Evolutionary conservation across 805 yeast genomes (phyloP).

Genomic region (Candida methanosorbosa): DNA sequence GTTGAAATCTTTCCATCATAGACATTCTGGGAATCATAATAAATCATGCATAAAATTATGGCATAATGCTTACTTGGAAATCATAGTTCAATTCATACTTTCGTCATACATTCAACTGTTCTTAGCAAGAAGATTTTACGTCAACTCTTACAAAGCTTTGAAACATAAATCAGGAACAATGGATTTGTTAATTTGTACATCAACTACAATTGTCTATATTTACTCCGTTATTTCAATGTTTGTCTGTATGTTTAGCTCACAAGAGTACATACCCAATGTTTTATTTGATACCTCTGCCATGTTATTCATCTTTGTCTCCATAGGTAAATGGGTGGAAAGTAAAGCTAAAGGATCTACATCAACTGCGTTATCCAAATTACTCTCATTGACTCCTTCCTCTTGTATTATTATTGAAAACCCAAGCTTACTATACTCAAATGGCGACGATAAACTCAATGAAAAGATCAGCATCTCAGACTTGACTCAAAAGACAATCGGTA

Average conservation of each 20-base stretch:
- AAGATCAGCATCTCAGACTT: constrained; percentile 13
- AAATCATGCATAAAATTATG: constrained; percentile 11
- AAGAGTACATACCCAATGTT: constrained; percentile 48
- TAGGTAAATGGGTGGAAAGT: constrained; percentile 89
- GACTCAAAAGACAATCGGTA: constrained; percentile 43
- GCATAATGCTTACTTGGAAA: constrained; percentile 58
- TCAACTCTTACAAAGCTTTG: constrained; percentile 56
- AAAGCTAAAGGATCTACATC: constrained; percentile 93
- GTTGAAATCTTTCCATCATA: constrained; percentile 10
- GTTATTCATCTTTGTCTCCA: constrained; percentile 73
- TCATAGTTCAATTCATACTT: constrained; percentile 49
- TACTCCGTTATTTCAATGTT: constrained; percentile 64
- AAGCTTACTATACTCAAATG: too few species aligned
- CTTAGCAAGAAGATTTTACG: constrained; percentile 61
- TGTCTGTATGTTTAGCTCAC: constrained; percentile 34
- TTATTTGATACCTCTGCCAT: constrained; percentile 83
- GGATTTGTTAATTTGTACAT: constrained; percentile 84
- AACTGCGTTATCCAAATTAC: constrained; percentile 70
- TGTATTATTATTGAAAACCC: constrained; percentile 55
- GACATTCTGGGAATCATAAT: constrained; percentile 15
- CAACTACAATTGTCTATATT: constrained; percentile 69
- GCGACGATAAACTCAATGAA: neutral
- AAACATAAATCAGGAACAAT: constrained; percentile 71
- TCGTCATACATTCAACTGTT: constrained; percentile 54
- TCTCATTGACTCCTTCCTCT: constrained; percentile 71